Conservation (phyloP, 2,329 filamentous ascomycete genomes). For the Didymella glomerata region DNA sequence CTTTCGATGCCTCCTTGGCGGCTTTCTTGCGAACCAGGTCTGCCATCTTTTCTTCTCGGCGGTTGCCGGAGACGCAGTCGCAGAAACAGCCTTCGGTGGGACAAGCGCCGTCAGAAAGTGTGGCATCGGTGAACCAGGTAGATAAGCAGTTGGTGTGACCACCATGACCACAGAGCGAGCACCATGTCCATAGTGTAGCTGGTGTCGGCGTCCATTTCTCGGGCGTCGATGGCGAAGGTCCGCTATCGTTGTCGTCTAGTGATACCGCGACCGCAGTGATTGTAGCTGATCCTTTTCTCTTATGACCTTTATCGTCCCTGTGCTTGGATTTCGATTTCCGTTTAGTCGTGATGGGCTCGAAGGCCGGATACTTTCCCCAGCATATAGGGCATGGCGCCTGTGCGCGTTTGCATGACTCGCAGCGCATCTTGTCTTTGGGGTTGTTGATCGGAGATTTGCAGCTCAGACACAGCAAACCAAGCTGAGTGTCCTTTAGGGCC, state of each 20-base stretch:
- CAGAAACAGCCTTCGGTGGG: constrained; percentile 67
- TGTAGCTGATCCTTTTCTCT: constrained; percentile 39
- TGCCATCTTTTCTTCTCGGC: constrained; percentile 45
- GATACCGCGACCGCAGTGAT: constrained; percentile 23
- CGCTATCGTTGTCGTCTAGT: constrained; percentile 26
- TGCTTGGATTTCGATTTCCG: constrained; percentile 35
- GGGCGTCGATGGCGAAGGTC: constrained; percentile 35
- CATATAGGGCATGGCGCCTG: constrained; percentile 56
- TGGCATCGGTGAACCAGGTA: constrained; percentile 62
- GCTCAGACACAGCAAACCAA: constrained; percentile 64
- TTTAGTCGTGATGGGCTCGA: constrained; percentile 44
- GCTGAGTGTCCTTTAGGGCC: constrained; percentile 61
- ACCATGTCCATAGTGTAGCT: constrained; percentile 62
- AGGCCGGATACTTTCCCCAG: constrained; percentile 56
- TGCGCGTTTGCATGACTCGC: constrained; percentile 59
- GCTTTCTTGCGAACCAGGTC: constrained; percentile 42
- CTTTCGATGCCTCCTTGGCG: constrained; percentile 46
- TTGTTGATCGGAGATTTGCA: constrained; percentile 66
- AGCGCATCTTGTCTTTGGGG: constrained; percentile 59
- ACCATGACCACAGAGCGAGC: constrained; percentile 68
- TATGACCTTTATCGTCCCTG: constrained; percentile 33
- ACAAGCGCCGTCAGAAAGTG: constrained; percentile 62
- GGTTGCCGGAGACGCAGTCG: constrained; percentile 63
- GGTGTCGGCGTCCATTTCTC: constrained; percentile 35
- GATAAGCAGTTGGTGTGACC: constrained; percentile 66